Conservation (phyloP, 768 basidiomycete genomes). For the Amanita jacksonii region DNA sequence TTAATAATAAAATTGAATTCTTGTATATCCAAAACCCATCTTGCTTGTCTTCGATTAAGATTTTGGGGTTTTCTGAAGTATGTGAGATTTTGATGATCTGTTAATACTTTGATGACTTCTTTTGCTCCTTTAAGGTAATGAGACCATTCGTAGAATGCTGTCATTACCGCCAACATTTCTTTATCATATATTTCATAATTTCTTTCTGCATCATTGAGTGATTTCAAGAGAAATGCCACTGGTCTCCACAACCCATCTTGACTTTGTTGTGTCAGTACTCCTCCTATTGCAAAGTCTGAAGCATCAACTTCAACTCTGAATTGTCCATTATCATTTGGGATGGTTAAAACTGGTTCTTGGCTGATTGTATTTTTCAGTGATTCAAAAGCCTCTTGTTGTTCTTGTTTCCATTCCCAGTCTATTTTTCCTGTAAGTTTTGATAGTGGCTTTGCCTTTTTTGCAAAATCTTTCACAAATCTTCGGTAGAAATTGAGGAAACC, state of each 20-base stretch:
- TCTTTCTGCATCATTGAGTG: slow-evolving; percentile 18
- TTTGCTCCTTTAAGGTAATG: too few species aligned
- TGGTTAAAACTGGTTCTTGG: too few species aligned
- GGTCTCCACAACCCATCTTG: slow-evolving; percentile 13
- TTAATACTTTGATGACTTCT: neutral
- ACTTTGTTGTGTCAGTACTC: too few species aligned
- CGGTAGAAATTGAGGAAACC: slow-evolving; percentile 28
- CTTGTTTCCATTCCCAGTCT: too few species aligned
- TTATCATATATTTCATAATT: slow-evolving; percentile 39
- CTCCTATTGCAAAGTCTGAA: too few species aligned
- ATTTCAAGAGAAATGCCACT: slow-evolving; percentile 24
- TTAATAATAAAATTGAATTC: neutral
- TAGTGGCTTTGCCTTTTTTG: too few species aligned
- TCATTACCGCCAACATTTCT: slow-evolving; percentile 40
- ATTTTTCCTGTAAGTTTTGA: too few species aligned
- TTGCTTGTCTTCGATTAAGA: neutral
- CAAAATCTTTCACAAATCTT: slow-evolving; percentile 17
- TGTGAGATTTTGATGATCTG: slow-evolving; percentile 16
- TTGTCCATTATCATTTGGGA: too few species aligned
- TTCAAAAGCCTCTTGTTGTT: too few species aligned
- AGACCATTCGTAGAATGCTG: slow-evolving; percentile 13
- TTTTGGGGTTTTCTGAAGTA: slow-evolving; percentile 5
- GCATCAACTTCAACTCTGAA: too few species aligned
- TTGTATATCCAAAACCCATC: neutral
- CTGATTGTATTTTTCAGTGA: too few species aligned